Conservation (phyloP, 1,284 basidiomycete species). For the Fomes fomentarius region DNA sequence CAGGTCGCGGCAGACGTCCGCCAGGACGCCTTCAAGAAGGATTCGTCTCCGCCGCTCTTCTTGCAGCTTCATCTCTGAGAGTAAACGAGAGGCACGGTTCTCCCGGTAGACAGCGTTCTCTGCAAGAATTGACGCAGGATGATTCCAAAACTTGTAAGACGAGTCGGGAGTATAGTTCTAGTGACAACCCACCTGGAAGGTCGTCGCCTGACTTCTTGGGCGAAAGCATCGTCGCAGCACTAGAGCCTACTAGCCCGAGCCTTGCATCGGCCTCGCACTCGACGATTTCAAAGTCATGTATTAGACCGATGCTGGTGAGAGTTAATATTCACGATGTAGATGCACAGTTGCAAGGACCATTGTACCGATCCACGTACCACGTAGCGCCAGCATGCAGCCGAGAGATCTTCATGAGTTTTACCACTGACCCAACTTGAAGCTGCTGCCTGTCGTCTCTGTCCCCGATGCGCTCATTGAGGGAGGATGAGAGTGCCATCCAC, state of each 20-base stretch:
- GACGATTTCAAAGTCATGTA: conserved; percentile 1
- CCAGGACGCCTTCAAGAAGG: neutral
- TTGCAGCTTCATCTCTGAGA: neutral
- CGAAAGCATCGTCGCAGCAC: no score
- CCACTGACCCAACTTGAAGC: conserved; percentile 4
- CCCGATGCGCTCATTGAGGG: neutral
- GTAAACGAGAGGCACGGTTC: neutral
- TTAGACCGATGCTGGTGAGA: neutral
- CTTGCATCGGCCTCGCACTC: neutral
- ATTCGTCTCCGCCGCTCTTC: neutral
- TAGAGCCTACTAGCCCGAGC: no score
- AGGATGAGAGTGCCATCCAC: neutral
- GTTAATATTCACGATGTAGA: neutral
- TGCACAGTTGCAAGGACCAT: no score
- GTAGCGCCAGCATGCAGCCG: neutral
- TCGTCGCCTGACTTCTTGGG: no score
- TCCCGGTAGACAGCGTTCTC: neutral
- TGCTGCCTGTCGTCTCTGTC: neutral
- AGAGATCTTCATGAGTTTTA: neutral
- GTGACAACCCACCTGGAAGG: no score
- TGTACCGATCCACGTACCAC: no score
- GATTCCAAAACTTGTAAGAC: neutral
- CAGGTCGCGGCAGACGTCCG: neutral
- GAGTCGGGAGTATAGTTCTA: neutral
- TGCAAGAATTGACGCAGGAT: neutral